phyloP scores from a whole-genome alignment of 495 filamentous ascomycete species.

The Durotheca rogersii region DNA sequence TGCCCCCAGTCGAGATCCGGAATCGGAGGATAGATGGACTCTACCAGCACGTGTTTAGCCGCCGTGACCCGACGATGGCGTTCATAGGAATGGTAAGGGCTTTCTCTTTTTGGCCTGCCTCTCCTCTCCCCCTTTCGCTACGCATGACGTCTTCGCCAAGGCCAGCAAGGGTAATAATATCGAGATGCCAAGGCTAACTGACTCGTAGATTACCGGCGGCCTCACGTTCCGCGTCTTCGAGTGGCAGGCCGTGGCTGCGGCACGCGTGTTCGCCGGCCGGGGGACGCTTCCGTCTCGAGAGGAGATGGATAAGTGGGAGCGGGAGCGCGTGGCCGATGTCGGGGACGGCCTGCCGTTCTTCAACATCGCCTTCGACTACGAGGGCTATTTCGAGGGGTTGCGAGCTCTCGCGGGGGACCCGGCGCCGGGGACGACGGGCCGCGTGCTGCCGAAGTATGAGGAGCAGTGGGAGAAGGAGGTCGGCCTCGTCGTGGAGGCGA shows the following conservation, averaged over 20 bases:
- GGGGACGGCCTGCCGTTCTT: constrained; percentile 49
- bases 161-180: background rate
- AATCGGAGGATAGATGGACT: constrained; percentile 52
- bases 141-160: too few relatives aligned
- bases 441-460: constrained; percentile 45
- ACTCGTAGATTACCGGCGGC: constrained; percentile 9
- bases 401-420: constrained; percentile 48
- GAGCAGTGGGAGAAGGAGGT: constrained; percentile 35
- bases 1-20: constrained; percentile 41
- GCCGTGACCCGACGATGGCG: constrained; percentile 35
- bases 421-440: constrained; percentile 23
- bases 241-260: constrained; percentile 37
- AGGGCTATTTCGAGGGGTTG: constrained; percentile 50
- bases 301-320: constrained; percentile 51
- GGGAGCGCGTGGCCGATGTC: constrained; percentile 44
- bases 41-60: constrained; percentile 52
- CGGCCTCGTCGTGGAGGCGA: background rate
- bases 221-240: constrained; percentile 34
- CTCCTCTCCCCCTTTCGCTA: too few relatives aligned
- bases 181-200: background rate
- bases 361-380: constrained; percentile 46
- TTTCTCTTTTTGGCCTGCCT: too few relatives aligned
- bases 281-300: constrained; percentile 40
- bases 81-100: constrained; percentile 21
- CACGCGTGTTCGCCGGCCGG: constrained; percentile 33